A percentile compares a stretch with the other conserved stretches of the same genome.
These are phyloP conservation scores for Aspergillus ochraceus DNA, from an alignment of 2,329 filamentous ascomycete genomes.

Conservation along the genomic window DNA sequence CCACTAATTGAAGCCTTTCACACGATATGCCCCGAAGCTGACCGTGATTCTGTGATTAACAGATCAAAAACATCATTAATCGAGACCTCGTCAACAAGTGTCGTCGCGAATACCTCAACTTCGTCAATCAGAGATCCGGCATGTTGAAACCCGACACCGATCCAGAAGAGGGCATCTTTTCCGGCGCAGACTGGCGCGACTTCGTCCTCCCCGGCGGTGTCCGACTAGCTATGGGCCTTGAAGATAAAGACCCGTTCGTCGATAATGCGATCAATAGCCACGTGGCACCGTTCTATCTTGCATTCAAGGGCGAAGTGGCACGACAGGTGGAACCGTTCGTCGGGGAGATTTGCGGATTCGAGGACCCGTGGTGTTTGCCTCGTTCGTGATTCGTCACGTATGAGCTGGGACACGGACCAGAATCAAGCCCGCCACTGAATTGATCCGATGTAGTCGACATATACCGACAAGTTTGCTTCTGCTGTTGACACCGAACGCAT, in stretches of 20 bases:
- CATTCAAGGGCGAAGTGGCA: neutral
- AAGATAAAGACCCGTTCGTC: slow-evolving; percentile 37
- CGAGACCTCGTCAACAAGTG: neutral
- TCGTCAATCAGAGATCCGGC: slow-evolving; percentile 35
- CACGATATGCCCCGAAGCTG: neutral
- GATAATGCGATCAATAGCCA: slow-evolving; percentile 1
- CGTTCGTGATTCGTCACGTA: slow-evolving; percentile 15
- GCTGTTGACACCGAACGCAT: neutral
- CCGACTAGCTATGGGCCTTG: slow-evolving; percentile 27
- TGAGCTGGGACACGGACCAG: neutral
- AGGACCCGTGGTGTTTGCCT: slow-evolving; percentile 26
- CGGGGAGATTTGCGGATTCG: slow-evolving; percentile 28
- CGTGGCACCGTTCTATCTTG: neutral
- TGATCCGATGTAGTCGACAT: neutral
- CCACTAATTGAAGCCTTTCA: too few relatives aligned
- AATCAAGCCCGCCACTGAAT: neutral
- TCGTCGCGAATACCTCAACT: slow-evolving; percentile 45
- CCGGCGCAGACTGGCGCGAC: slow-evolving; percentile 29
- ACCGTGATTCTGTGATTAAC: neutral
- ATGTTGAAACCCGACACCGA: slow-evolving; percentile 38
- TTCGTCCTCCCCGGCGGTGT: slow-evolving; percentile 34
- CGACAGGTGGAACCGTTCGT: neutral
- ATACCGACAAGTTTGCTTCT: neutral
- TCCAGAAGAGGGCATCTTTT: slow-evolving; percentile 42
- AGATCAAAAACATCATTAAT: neutral